These are phyloP conservation scores for Astrothelium subdiscretum DNA, from an alignment of 495 filamentous ascomycete species.

Conservation along the genomic window DNA sequence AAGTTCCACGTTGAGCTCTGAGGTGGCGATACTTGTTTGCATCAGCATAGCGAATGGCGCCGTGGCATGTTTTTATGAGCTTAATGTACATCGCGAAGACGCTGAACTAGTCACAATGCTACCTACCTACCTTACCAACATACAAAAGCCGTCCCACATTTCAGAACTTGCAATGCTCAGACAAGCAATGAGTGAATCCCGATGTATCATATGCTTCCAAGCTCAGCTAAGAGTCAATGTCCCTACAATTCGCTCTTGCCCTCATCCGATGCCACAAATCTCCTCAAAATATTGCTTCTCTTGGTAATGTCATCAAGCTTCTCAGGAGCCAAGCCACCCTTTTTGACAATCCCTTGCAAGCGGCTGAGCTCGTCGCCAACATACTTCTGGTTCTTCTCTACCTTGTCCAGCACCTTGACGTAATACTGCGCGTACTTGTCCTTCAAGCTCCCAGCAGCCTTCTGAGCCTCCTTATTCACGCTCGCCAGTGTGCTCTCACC, in stretches of 20 bases:
- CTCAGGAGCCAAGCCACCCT: conserved; percentile 71
- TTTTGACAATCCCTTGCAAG: conserved; percentile 65
- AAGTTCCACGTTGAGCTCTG: conserved; percentile 14
- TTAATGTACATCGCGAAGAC: neutral
- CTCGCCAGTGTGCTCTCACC: conserved; percentile 41
- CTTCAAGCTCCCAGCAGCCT: conserved; percentile 53
- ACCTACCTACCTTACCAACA: neutral
- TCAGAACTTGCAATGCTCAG: neutral
- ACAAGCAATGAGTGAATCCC: neutral
- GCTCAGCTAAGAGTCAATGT: neutral
- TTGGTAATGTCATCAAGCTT: conserved; percentile 83
- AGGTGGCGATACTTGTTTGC: neutral
- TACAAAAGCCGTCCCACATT: neutral
- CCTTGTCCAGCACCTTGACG: conserved; percentile 76
- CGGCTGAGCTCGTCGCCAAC: conserved; percentile 77
- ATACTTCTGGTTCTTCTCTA: conserved; percentile 62
- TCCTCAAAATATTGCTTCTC: conserved; percentile 77
- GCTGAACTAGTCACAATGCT: neutral
- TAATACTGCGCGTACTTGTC: conserved; percentile 92
- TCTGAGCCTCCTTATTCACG: conserved; percentile 53
- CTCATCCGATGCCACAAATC: conserved; percentile 42
- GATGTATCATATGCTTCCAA: neutral
- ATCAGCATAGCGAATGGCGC: neutral
- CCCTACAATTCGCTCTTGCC: neutral
- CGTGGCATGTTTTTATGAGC: neutral